Base-by-base conservation (phyloP, 495 filamentous ascomycete species). In the Neurospora sp. region DNA sequence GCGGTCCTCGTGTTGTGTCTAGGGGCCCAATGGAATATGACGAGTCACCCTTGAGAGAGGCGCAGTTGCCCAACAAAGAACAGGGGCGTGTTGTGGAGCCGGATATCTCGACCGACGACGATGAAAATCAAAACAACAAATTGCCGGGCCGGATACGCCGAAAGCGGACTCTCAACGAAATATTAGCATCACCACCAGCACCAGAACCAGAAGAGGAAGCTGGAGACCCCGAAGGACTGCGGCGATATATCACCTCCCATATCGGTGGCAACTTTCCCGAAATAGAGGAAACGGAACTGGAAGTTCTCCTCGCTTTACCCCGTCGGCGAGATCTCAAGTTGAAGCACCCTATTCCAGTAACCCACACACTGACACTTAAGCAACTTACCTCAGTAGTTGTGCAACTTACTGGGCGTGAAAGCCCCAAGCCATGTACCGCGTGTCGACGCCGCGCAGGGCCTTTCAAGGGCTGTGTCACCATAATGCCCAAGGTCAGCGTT, bases 371-470 rank as follows among this genome's bases (percentile, higher is more conserved):
- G 20, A 44, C 12, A 27, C 3, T 2, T 8, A 74, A 70, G 18
- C 72, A 73, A 4, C 14, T 76, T 27, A 4, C 60, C 1, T 44
- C 70, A 1, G 38, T 78, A 9, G 1, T 71, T 35, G 70, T 72
- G 14, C 76, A 78, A 70, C 49, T 41, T 10, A 69, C 37, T 4
- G 76, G 76, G 10, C 70, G 44, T 16, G 31, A 69, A 16, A 39
- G 14, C 18, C 27, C 39, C 2, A 73, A 16, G 3, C 23, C 73
- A 7, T 78, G 76, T 23, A 72, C 71, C 9, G 38, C 49, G 2
- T 78, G 76, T 66, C 76, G 77, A 4, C 74, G 66, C 27, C 40
- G 60, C 12, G n/a, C 31, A 14, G 71, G 71, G 9, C 75, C 72
- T 1, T 75, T 72, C 14, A 14, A 35, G 6, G 16, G 27, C 18